These are phyloP conservation scores for Lactarius vividus DNA, from an alignment of 768 basidiomycete species.

Conservation along the genomic window DNA sequence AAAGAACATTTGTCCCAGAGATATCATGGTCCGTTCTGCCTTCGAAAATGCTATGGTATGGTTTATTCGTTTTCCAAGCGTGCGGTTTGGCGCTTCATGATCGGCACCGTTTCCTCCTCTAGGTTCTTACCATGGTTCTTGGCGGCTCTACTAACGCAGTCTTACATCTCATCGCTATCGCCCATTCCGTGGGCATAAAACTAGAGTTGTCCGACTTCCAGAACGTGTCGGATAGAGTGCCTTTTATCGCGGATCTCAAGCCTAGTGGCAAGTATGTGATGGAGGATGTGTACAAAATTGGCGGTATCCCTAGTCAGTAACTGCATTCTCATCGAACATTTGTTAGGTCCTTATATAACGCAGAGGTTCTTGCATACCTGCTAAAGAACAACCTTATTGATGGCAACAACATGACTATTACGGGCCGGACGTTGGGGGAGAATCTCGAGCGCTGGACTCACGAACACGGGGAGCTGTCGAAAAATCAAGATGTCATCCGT, in stretches of 20 bases:
- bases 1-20: constrained; percentile 87
- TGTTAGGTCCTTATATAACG: constrained; percentile 6
- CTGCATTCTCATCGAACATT: not conserved
- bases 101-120: not conserved
- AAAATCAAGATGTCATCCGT: constrained; percentile 79
- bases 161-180: constrained; percentile 93
- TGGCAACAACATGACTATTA: constrained; percentile 88
- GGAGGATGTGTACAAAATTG: constrained; percentile 95
- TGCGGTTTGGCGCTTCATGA: not conserved
- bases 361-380: constrained; percentile 83
- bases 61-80: constrained; percentile 18
- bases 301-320: constrained; percentile 88
- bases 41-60: constrained; percentile 97
- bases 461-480: constrained; percentile 72
- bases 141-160: constrained; percentile 99
- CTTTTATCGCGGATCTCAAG: constrained; percentile 95
- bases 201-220: constrained; percentile 93
- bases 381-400: constrained; percentile 86
- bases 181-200: constrained; percentile 89
- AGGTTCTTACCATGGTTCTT: constrained; percentile 95
- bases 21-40: constrained; percentile 95
- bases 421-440: constrained; percentile 85
- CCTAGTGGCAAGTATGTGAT: constrained; percentile 98
- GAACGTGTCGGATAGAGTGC: constrained; percentile 83
- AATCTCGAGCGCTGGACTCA: constrained; percentile 89